Evolutionary conservation across 306 rosid species (phyloP), one percentile per base, ranked within the genome.

Genomic region (Morella rubra): DNA sequence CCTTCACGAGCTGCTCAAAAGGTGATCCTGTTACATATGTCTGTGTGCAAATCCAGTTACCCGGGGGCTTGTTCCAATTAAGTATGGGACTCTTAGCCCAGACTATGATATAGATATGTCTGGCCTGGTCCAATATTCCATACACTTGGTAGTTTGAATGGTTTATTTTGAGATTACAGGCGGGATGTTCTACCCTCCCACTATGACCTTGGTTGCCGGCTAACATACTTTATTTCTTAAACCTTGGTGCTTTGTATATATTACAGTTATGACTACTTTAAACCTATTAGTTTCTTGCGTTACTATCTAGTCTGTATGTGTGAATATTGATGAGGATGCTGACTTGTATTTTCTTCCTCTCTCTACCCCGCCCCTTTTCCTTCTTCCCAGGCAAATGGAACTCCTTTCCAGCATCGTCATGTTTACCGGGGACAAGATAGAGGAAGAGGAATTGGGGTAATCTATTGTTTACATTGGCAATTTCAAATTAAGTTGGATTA

Each of bases 381-480:
- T 61, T 73, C 56, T 40, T 72, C 12, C 44, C 85, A 93, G 98
- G 81, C 90, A 6, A 89, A 85, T 81, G 91, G 92, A 77, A 64
- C 86, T 77, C 84, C 87, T 77, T 80, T 37, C 68, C 96, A 86
- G 70, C 77, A 70, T 84, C 89, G 79, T 76, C 87, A 85, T 49
- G 77, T 74, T 75, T 88, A 90, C 70, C 73, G 96, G 79, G 97
- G 96, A 53, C 93, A 85, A 6, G 98, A 87, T 76, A 84, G 96
- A 83, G 98, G 97, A 72, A 84, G 88, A 76, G 94, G 90, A 79
- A 42, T 46, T 80, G 93, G 86, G 93, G 98, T 93, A 91, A 87
- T 75, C 42, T 32, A 54, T 40, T 73, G 8, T 77, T 78, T 71
- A 3, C 60, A 69, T 61, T 54, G 73, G 60, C 13, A 8, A 65